Conservation (phyloP, 441 rosid genomes). For the Pelargonium australe region DNA sequence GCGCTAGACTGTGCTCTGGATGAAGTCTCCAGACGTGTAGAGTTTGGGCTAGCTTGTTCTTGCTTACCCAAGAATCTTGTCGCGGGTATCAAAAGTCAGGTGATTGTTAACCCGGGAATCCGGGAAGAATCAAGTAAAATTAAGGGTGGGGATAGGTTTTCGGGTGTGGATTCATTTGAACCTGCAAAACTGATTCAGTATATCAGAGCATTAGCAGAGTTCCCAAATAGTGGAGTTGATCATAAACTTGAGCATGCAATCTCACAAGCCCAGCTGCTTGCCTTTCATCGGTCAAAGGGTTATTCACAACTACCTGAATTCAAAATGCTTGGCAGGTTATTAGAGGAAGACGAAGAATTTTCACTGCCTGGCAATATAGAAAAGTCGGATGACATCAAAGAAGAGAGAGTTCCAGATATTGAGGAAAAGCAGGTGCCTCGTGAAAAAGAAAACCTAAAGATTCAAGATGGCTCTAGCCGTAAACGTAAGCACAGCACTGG, state of each 20-base stretch:
- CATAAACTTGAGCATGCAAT: conserved; percentile 45
- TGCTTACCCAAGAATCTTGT: conserved; percentile 51
- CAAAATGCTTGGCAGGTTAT: conserved; percentile 35
- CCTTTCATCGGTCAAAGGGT: conserved; percentile 68
- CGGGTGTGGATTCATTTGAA: conserved; percentile 40
- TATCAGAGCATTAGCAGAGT: conserved; percentile 41
- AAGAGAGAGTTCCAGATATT: conserved; percentile 20
- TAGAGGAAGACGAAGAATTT: conserved; percentile 42
- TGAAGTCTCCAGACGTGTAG: conserved; percentile 66
- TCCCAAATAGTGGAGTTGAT: conserved; percentile 30
- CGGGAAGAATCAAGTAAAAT: conserved; percentile 36
- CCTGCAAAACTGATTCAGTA: conserved; percentile 43
- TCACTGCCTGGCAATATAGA: conserved; percentile 25
- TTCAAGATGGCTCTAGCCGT: conserved; percentile 21
- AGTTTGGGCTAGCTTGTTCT: conserved; percentile 62
- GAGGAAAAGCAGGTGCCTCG: conserved; percentile 19
- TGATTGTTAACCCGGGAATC: conserved; percentile 55
- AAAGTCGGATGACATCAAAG: conserved; percentile 19
- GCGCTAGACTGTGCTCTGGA: conserved; percentile 71
- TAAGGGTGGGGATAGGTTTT: conserved; percentile 43
- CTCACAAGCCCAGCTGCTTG: conserved; percentile 48
- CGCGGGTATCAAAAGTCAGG: conserved; percentile 40
- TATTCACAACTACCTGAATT: conserved; percentile 49
- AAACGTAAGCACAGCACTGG: conserved; percentile 33
- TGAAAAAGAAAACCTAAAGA: conserved; percentile 30